Base-by-base conservation (phyloP, 1,284 basidiomycete species). In the Tetrapyrgos nigripes region DNA sequence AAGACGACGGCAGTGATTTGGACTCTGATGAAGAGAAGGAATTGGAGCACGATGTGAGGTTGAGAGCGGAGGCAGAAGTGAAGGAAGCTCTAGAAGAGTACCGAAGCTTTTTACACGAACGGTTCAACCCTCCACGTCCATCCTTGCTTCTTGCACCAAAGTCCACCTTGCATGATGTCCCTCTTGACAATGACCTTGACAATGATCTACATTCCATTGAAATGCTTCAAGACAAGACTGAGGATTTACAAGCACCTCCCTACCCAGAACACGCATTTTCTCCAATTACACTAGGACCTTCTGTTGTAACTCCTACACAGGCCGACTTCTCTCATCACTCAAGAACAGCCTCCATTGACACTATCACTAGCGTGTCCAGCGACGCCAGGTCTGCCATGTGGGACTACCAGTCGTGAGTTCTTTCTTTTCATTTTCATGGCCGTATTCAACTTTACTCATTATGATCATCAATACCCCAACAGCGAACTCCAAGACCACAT, bases 71-170 rank as follows among this genome's bases (percentile, higher is more conserved):
- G 23, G 69, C 75, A 44, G 73, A 72, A 49, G 71, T 76, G 21
- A 65, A 70, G 61, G 76, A 77, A 56, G 73, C 76, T 4, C 48
- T 78, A 23, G 74, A 71, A 70, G 75, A 77, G 53, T 78, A 78
- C 51, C 33, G 9, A 55, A 76, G 76, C 28, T 78, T 78, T 64
- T 63, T 76, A n/a, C 71, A 68, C 2, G 69, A 70, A 53, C 66
- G 76, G 21, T 75, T 77, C 58, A 72, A 72, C 47, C 63, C 66
- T n/a, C 64, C 68, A 8, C 56, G 59, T 17, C 55, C 60, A 8
- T n/a, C n/a, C n/a, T n/a, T n/a, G n/a, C n/a, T n/a, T 33, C 31
- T 33, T 33, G 9, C 31, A 8, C 31, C 31, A 14, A 14, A 8
- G 31, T 33, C 31, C 8, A 14, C 8, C 8, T 33, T 8, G 31